Base-by-base conservation (phyloP, 139 green algal species). In the Chlamydomonas asymmetrica region DNA sequence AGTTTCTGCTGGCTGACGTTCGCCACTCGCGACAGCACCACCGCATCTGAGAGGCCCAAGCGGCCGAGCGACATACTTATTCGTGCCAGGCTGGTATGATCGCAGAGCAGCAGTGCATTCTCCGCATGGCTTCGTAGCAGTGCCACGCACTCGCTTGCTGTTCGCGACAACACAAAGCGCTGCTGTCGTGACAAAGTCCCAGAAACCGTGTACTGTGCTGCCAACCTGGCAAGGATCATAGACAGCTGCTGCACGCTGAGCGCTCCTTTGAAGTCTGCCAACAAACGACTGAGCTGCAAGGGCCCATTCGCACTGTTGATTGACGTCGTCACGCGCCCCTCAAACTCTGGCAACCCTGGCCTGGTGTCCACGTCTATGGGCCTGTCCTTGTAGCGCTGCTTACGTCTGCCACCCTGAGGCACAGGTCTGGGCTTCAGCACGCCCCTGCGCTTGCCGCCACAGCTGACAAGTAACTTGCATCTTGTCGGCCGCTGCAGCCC, bases 291-390 rank as follows among this genome's bases (percentile, higher is more conserved):
- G 23, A 76, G 70, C 70, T 68, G 70, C 31, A 76, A 40, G 8
- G 70, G 70, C 2, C 70, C 70, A 38, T 68, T 76, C 10, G 40
- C 57, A 8, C 35, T 43, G 41, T 61, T 68, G 22, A 76, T 38
- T 6, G 67, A 57, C 1, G 40, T 60, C 3, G 57, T 69, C 5
- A 76, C 40, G 20, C 70, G 70, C 8, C 70, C 70, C 13, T 32
- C 16, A 34, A 65, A 65, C 7, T 22, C 16, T 8, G 59, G 59
- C 59, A 34, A 65, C 16, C 7, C 23, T 6, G 59, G 32, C 45
- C 45, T 10, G 13, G 45, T 52, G 45, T 16, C 13, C 13, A 25
- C 45, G 18, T 25, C 45, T 10, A 13, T 52, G 45, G 45, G 45
- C 13, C 45, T 10, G 18, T 52, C 13, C 45, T 52, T 52, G 45